Percentiles rank a stretch among this genome's conserved stretches.
phyloP scores from a whole-genome alignment of 192 early-diverging fungal species.

The Coemansia sp. region DNA sequence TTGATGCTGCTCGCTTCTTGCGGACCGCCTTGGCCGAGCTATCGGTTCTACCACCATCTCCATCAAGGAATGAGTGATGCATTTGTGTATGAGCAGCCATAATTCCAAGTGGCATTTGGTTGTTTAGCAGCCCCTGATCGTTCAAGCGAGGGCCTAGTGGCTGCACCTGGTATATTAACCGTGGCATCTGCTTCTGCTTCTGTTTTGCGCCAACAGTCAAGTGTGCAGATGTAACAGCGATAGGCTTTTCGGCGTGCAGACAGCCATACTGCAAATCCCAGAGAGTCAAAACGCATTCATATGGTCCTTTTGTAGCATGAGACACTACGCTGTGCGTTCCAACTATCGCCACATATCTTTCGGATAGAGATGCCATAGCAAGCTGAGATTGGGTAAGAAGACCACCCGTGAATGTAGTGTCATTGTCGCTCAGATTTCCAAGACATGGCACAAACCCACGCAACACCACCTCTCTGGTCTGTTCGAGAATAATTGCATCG shows the following conservation, averaged over 20 bases:
- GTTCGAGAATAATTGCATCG: conserved; percentile 41
- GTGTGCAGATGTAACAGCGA: conserved; percentile 24
- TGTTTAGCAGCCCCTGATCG: conserved; percentile 29
- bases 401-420: conserved; percentile 13
- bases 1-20: conserved; percentile 4
- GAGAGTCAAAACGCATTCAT: conserved; percentile 50
- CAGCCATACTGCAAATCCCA: conserved; percentile 57
- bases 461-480: conserved; percentile 34
- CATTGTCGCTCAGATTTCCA: conserved; percentile 3
- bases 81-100: conserved; percentile 41
- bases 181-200: conserved; percentile 19
- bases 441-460: conserved; percentile 51
- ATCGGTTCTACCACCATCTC: neutral
- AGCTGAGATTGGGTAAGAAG: conserved; percentile 43
- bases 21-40: neutral
- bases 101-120: conserved; percentile 47
- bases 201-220: conserved; percentile 22
- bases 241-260: conserved; percentile 45
- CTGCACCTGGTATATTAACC: conserved; percentile 50
- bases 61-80: conserved; percentile 31
- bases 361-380: conserved; percentile 39
- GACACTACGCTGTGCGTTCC: conserved; percentile 55
- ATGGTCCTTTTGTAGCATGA: conserved; percentile 40
- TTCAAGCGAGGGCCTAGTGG: conserved; percentile 35
- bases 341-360: conserved; percentile 48